Conservation (phyloP, 371 early-diverging fungal species). For the Mucor lusitanicus region DNA sequence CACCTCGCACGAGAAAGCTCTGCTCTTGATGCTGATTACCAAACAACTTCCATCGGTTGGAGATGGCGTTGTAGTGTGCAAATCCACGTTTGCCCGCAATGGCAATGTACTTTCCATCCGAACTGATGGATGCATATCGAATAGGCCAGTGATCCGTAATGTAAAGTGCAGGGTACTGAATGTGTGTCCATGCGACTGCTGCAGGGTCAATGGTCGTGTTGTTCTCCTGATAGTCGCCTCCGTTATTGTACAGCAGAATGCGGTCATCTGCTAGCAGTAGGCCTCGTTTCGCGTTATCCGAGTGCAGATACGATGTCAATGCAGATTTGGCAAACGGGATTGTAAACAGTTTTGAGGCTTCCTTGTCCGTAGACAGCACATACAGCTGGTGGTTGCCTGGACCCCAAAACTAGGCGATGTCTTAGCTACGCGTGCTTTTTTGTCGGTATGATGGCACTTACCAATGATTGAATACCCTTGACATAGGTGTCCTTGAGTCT, state of each 20-base stretch:
- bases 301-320: slow-evolving; percentile 41
- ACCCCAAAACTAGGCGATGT: slow-evolving; percentile 75
- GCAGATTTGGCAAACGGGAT: slow-evolving; percentile 73
- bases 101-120: slow-evolving; percentile 74
- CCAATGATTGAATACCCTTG: slow-evolving; percentile 60
- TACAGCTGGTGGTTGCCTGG: slow-evolving; percentile 71
- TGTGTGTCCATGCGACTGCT: slow-evolving; percentile 75
- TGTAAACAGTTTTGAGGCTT: slow-evolving; percentile 51
- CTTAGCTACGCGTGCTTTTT: not conserved
- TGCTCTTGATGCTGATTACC: slow-evolving; percentile 87
- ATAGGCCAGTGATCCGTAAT: slow-evolving; percentile 87
- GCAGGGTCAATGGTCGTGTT: slow-evolving; percentile 77
- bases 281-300: slow-evolving; percentile 73
- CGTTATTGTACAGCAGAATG: slow-evolving; percentile 70
- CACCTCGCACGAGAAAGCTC: slow-evolving; percentile 71
- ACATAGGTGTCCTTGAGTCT: slow-evolving; percentile 59
- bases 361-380: slow-evolving; percentile 33
- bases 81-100: slow-evolving; percentile 82
- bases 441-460: slow-evolving; percentile 27
- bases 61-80: slow-evolving; percentile 72
- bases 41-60: slow-evolving; percentile 85
- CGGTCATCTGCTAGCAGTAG: slow-evolving; percentile 73
- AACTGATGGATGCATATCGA: slow-evolving; percentile 68
- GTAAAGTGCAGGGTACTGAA: slow-evolving; percentile 77
- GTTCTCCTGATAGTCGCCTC: slow-evolving; percentile 61